phyloP scores from a whole-genome alignment of 2,329 filamentous ascomycete species.

The Fusarium tricinctum region DNA sequence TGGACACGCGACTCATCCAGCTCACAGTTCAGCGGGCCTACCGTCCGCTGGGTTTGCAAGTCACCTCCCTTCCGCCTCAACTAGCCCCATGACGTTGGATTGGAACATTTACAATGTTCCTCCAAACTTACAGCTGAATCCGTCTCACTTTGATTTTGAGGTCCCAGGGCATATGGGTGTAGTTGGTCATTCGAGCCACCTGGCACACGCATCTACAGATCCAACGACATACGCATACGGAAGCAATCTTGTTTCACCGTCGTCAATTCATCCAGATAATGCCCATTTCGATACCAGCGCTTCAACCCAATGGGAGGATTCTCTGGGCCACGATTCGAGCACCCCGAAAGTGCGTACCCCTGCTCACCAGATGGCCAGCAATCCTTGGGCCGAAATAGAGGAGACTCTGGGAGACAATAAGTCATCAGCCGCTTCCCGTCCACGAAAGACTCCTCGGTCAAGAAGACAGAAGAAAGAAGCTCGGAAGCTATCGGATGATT shows the following conservation, averaged over 20 bases:
- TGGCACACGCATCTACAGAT: conserved; percentile 37
- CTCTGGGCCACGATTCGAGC: conserved; percentile 39
- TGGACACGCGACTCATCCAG: conserved; percentile 30
- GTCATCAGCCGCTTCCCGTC: conserved; percentile 19
- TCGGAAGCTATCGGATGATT: conserved; percentile 40
- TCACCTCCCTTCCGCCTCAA: conserved; percentile 31
- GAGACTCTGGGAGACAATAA: conserved; percentile 30
- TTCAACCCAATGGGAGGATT: conserved; percentile 44
- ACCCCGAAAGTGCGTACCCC: conserved; percentile 48
- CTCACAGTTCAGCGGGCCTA: conserved; percentile 32
- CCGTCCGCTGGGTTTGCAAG: conserved; percentile 30
- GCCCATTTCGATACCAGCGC: conserved; percentile 36
- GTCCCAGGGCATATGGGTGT: conserved; percentile 39
- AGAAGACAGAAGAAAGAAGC: conserved; percentile 38
- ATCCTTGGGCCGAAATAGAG: conserved; percentile 48
- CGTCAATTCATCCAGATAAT: conserved; percentile 43
- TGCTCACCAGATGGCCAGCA: conserved; percentile 37
- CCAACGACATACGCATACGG: conserved; percentile 39
- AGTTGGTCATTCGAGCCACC: conserved; percentile 39
- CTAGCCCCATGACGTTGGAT: conserved; percentile 42
- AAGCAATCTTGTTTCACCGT: conserved; percentile 44
- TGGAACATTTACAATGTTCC: conserved; percentile 45
- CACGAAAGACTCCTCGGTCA: conserved; percentile 40
- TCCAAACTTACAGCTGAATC: conserved; percentile 33
- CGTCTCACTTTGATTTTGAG: conserved; percentile 45